These are phyloP conservation scores for Tetrahymena malaccensis DNA, from an alignment of 73 alveolate genomes.

Conservation along the genomic window DNA sequence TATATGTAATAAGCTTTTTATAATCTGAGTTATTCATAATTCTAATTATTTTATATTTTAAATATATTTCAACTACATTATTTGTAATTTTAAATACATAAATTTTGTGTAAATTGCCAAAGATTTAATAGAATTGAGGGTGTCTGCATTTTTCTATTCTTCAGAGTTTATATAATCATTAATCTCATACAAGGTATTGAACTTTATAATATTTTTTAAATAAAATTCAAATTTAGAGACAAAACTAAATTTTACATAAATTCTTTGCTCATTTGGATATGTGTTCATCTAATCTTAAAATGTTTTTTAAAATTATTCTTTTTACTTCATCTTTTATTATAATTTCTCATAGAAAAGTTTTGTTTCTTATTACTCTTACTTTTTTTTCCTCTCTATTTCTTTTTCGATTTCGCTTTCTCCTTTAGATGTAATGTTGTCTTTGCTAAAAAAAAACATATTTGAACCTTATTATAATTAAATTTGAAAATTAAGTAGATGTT, in stretches of 20 bases:
- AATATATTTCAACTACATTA: not conserved
- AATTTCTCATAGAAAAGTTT: not conserved
- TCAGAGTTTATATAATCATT: not conserved
- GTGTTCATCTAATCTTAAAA: not conserved
- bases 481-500: not conserved
- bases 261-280: not conserved
- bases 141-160: not conserved
- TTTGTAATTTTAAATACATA: not conserved
- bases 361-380: not conserved
- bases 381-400: not conserved
- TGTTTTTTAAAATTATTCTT: not conserved
- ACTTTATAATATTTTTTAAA: not conserved
- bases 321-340: not conserved
- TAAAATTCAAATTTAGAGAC: not conserved
- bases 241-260: not conserved
- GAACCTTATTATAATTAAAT: too few species aligned
- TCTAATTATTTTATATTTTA: not conserved
- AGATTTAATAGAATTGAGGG: not conserved
- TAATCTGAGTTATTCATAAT: not conserved
- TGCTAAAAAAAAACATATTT: not conserved
- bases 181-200: not conserved
- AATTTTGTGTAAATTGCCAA: not conserved
- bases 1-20: not conserved
- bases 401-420: not conserved
- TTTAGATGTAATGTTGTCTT: not conserved